Conservation (phyloP, 2,329 filamentous ascomycete species). For the Dactylella cylindrospora region DNA sequence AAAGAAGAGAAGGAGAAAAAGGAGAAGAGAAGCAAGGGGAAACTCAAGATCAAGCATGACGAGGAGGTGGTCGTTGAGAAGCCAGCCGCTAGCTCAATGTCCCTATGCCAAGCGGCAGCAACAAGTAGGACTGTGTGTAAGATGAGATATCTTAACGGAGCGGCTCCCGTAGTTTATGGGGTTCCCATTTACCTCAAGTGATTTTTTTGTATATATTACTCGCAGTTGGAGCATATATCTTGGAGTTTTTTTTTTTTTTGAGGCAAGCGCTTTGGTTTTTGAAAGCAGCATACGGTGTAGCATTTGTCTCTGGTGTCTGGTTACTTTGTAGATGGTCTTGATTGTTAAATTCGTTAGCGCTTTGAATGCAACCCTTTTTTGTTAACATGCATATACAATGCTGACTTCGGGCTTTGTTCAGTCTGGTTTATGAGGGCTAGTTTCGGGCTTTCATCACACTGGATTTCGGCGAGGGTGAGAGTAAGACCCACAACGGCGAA, state of each 20-base stretch:
- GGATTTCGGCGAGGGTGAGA: too few species aligned
- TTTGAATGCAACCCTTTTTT: too few species aligned
- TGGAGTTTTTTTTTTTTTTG: constrained; percentile 3
- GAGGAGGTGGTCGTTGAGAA: constrained; percentile 48
- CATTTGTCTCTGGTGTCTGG: constrained; percentile 4
- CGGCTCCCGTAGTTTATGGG: constrained; percentile 90
- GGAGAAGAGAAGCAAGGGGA: constrained; percentile 49
- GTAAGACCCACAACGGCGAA: too few species aligned
- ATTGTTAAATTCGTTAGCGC: too few species aligned
- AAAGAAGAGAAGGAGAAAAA: constrained; percentile 49
- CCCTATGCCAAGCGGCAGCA: constrained; percentile 78
- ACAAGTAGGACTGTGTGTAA: constrained; percentile 76
- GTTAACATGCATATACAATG: too few species aligned
- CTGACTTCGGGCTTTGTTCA: too few species aligned
- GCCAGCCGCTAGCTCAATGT: constrained; percentile 52
- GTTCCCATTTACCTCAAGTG: constrained; percentile 77
- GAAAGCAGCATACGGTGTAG: too few species aligned
- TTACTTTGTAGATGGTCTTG: constrained; percentile 5
- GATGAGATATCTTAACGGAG: constrained; percentile 87
- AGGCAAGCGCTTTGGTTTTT: background rate
- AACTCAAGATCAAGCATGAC: constrained; percentile 49
- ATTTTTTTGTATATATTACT: constrained; percentile 6
- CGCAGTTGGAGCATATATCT: background rate
- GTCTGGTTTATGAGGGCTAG: too few species aligned
- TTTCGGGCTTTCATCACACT: too few species aligned